Base-by-base conservation (phyloP, 1,284 basidiomycete species). In the Ustilago esculenta region DNA sequence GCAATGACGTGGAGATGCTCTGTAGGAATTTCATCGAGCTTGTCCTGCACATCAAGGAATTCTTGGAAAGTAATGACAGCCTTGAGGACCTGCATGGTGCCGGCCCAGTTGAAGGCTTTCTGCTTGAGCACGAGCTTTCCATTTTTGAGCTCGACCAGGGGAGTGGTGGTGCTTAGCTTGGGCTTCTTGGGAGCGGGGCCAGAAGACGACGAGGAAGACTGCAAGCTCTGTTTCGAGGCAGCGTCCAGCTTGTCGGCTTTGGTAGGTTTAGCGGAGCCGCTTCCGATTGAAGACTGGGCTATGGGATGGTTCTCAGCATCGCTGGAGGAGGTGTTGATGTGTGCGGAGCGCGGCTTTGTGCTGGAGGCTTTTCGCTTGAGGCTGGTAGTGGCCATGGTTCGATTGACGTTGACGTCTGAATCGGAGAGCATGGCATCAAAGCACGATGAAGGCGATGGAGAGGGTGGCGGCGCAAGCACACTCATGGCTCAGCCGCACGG, bases 121-220 rank as follows among this genome's bases (percentile, higher is more conserved):
- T 94, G 92, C 81, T 87, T 91, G 75, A 92, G 87, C 4, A 87
- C 71, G 1, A 91, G 85, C 79, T 89, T 93, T 29, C 90, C 90
- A 78, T 89, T 77, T 58, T 81, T 83, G 59, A 84, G 73, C 30
- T 70, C 66, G 34, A 83, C 81, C 39, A 82, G 49, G 10, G 69
- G 43, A 24, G 73, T 43, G 18, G 42, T 23, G 43, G 27, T 54
- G 35, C 40, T 51, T 27, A 65, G 46, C 53, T 68, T 72, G 8
- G 51, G 24, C 33, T 58, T 53, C 49, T 75, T 75, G 8, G 55
- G 27, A 18, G 55, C 60, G 14, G 66, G 60, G 10, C 5, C 44
- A 12, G 47, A 49, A 5, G 55, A 37, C 23, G 49, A 44, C 12
- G 61, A 49, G 3, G 40, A 25, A 5, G 53, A 23, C 8, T 36